Evolutionary conservation across 139 green algal genomes (phyloP), one percentile per base, ranked within the genome.

Genomic region (Astrephomene gubernaculifera): DNA sequence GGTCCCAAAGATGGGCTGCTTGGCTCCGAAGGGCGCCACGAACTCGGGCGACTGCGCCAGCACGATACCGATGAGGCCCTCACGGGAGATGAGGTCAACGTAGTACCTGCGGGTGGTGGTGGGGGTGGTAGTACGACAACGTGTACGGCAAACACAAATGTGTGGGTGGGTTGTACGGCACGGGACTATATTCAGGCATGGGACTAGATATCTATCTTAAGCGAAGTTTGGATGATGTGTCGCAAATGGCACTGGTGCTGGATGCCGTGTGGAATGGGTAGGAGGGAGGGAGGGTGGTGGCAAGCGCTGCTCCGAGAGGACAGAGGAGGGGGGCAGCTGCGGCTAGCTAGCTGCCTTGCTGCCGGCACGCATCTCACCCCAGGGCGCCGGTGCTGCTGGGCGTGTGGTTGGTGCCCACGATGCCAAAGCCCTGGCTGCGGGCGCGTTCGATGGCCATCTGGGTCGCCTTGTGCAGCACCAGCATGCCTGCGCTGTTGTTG

Each of bases 21-120:
- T 94, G 31, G 92, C 72, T 2, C 94, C 94, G 43, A 93, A 76
- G 19, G 94, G 94, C 0, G 94, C 93, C 33, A 97, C 94, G 87
- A 95, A 96, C 88, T 97, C 94, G 25, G 94, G 94, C 24, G 89
- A 95, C 87, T 96, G 92, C 10, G 93, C 92, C 52, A 97, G 85
- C 61, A 94, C 91, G 63, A 97, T 82, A 41, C 90, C 93, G 33
- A 97, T 92, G 29, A 96, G 72, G 21, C 93, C 94, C 68, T 93
- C 21, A 7, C 89, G 45, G 0, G 90, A 93, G 27, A 96, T 85
- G 39, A 87, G 86, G 67, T 94, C 89, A 14, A 81, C 88, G 78
- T 91, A 96, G 89, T 92, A 94, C 31, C 91, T 94, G 79, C 2
- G 65, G 33, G 8, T 4, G 33, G 35, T 14, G 33, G 31, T 41